Percentiles rank a stretch among this genome's conserved stretches.
Conservation (phyloP, 768 basidiomycete species). For the Russula lepida region DNA sequence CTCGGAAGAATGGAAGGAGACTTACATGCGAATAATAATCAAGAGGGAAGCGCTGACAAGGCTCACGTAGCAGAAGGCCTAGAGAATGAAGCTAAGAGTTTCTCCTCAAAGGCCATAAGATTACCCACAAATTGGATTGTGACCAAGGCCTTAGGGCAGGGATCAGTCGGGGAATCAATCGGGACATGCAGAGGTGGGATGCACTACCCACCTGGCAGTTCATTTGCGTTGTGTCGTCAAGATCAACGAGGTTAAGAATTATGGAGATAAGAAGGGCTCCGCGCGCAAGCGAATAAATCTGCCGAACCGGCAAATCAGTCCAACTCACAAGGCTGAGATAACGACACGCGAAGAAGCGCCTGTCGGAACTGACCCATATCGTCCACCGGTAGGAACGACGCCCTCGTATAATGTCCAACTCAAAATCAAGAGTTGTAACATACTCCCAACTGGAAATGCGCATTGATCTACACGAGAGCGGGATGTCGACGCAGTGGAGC, state of each 20-base stretch:
- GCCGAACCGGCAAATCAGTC: neutral
- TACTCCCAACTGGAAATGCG: neutral
- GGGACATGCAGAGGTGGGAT: neutral
- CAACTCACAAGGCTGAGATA: neutral
- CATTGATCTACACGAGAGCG: neutral
- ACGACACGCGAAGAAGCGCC: neutral
- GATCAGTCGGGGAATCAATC: too few species aligned
- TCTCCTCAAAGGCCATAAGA: too few species aligned
- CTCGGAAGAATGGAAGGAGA: neutral
- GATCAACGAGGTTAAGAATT: neutral
- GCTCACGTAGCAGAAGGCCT: too few species aligned
- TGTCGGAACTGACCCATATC: neutral
- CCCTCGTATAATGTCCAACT: neutral
- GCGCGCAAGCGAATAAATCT: neutral
- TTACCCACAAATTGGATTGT: too few species aligned
- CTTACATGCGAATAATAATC: neutral
- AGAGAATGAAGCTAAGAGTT: too few species aligned
- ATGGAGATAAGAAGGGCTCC: neutral
- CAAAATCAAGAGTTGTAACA: neutral
- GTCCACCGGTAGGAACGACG: slow-evolving; percentile 8
- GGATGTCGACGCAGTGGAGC: neutral
- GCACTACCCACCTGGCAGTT: neutral
- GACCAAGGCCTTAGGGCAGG: too few species aligned
- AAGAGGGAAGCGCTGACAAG: too few species aligned
- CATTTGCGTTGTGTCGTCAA: neutral